Conservation (phyloP, 768 basidiomycete species). For the Auricularia sp. region DNA sequence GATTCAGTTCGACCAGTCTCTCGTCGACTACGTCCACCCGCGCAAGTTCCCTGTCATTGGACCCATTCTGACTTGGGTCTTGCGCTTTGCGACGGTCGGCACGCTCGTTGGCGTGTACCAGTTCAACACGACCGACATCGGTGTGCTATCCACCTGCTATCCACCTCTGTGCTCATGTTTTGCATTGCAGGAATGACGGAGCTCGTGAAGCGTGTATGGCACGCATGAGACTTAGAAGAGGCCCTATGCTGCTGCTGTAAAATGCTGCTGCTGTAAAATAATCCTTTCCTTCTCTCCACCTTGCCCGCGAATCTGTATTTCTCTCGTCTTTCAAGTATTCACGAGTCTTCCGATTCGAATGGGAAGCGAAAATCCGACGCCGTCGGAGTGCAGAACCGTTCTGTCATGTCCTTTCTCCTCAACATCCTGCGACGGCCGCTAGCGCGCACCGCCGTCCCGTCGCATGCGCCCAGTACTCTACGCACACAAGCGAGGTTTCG, state of each 20-base stretch:
- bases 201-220: conserved; percentile 74
- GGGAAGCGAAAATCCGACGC: too few relatives aligned
- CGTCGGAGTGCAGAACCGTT: not conserved
- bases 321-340: too few relatives aligned
- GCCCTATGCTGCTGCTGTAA: too few relatives aligned
- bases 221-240: conserved; percentile 36
- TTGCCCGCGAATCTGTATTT: too few relatives aligned
- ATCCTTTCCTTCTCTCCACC: too few relatives aligned
- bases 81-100: conserved; percentile 68
- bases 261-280: too few relatives aligned
- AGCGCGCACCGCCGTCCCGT: not conserved
- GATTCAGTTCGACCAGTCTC: conserved; percentile 57
- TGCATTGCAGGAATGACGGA: conserved; percentile 63
- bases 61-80: conserved; percentile 54
- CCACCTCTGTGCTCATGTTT: too few relatives aligned
- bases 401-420: not conserved
- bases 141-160: conserved; percentile 33
- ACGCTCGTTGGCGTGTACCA: conserved; percentile 88
- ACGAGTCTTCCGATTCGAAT: too few relatives aligned
- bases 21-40: conserved; percentile 85
- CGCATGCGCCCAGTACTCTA: not conserved
- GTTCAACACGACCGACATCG: conserved; percentile 97
- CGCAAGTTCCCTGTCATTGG: conserved; percentile 90
- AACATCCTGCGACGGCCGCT: not conserved
- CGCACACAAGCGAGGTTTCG: conserved; percentile 18